phyloP scores from a whole-genome alignment of 2,329 filamentous ascomycete species.

The Talaromyces sp. region DNA sequence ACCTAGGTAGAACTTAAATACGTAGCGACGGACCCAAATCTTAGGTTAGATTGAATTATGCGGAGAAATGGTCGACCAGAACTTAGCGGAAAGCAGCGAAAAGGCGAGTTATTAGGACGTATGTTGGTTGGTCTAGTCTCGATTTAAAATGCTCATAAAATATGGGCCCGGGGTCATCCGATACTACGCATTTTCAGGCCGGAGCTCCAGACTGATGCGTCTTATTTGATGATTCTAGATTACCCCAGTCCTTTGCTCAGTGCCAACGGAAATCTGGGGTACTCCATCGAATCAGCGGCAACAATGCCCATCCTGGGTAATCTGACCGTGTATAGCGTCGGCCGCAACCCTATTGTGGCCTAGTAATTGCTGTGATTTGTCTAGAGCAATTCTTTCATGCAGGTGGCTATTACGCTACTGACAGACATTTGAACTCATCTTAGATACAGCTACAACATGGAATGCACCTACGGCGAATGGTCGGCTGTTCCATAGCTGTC shows the following conservation, averaged over 20 bases:
- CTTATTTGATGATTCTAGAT: background rate
- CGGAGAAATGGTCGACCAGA: background rate
- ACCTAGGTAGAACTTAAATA: background rate
- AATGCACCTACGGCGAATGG: slow-evolving; percentile 1
- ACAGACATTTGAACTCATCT: background rate
- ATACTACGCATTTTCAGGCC: background rate
- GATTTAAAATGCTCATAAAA: background rate
- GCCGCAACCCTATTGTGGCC: background rate
- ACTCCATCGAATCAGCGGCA: slow-evolving; percentile 5
- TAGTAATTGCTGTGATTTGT: background rate
- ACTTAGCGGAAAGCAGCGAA: background rate
- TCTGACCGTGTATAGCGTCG: background rate
- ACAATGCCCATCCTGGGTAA: background rate
- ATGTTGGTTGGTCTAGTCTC: background rate
- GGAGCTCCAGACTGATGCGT: background rate
- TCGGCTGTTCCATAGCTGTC: background rate
- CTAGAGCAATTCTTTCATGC: background rate
- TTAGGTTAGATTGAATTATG: slow-evolving; percentile 1
- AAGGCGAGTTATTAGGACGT: background rate
- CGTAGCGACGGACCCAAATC: background rate
- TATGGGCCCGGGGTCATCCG: slow-evolving; percentile 8
- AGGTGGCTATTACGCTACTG: background rate
- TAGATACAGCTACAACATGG: slow-evolving; percentile 1
- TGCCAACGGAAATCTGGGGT: slow-evolving; percentile 7
- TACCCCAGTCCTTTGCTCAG: background rate